Base-by-base conservation (phyloP, 2,329 filamentous ascomycete species). In the Catunica adiposa region DNA sequence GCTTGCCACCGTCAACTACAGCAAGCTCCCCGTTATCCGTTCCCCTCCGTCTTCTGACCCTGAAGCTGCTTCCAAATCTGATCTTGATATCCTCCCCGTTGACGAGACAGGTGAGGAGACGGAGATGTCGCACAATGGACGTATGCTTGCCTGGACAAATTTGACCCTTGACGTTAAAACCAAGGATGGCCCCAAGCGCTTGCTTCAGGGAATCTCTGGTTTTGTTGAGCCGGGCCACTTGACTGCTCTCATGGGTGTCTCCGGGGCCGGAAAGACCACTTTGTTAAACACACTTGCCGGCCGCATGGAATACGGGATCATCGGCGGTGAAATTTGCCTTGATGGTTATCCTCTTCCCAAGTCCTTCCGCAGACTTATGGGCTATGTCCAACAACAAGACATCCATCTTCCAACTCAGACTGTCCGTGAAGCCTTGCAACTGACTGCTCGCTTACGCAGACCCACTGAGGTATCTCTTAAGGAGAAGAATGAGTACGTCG, bases 221-320 rank as follows among this genome's bases (percentile, higher is more conserved):
- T n/a, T 31, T 26, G 26, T 90, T 56, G 86, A 87, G 66, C 85
- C 86, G 1, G 86, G 86, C 50, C 88, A 82, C 60, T 68, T 89
- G 20, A 86, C 82, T 1, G 86, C 84, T 3, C 71, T 90, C 17
- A 86, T 89, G 85, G 83, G 86, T 62, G 79, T 84, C 1, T 85
- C 82, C 8, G 86, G 86, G 60, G 87, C 88, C 15, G 87, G 88
- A 53, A 94, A 94, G 68, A 94, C 87, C 0, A 92, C 87, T 0
- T 75, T 94, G 2, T 72, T 94, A 4, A 88, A 92, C 66, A 84
- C 88, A 1, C 74, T 94, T 29, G 88, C 87, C 4, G 85, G 84
- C 59, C 79, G 86, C 62, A 84, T 85, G 57, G 88, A 83, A 0
- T 85, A 86, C 68, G 86, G 86, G 61, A 81, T 84, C 2, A 84